Evolutionary conservation across 1,284 basidiomycete genomes (phyloP).

Genomic region (Leccinum pachyderme): DNA sequence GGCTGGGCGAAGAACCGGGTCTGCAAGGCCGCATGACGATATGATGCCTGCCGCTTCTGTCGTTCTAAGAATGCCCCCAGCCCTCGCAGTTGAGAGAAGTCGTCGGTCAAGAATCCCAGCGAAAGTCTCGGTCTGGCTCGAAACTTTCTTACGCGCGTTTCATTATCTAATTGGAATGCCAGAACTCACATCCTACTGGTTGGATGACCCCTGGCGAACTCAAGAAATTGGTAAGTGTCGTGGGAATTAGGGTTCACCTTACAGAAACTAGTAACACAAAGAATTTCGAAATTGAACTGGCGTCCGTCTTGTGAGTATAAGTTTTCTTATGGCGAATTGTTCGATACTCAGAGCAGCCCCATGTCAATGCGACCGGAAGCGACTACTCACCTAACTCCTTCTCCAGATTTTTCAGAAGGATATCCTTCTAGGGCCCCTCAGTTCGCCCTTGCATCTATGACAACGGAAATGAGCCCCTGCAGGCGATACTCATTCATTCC

Average conservation of each 20-base stretch:
- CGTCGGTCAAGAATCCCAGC: not conserved
- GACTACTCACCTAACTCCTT: not conserved
- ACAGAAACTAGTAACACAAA: no score
- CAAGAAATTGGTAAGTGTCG: no score
- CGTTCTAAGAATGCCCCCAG: not conserved
- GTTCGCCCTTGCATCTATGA: slow-evolving; percentile 8
- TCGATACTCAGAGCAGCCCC: not conserved
- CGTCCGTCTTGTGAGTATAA: not conserved
- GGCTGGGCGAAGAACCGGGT: not conserved
- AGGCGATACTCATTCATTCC: slow-evolving; percentile 1
- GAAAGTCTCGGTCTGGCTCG: not conserved
- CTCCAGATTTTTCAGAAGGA: not conserved
- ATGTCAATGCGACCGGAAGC: not conserved
- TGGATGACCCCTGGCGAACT: not conserved
- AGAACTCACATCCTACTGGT: not conserved
- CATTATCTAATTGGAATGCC: not conserved
- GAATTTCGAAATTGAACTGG: no score
- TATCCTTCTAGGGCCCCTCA: not conserved
- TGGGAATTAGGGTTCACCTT: no score
- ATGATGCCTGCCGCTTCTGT: not conserved
- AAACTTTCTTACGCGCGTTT: not conserved
- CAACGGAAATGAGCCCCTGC: not conserved
- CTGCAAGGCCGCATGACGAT: no score
- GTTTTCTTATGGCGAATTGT: not conserved
- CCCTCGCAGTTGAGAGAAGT: not conserved